phyloP scores from a whole-genome alignment of 2,329 filamentous ascomycete genomes.

The Podosphaera aphanis region DNA sequence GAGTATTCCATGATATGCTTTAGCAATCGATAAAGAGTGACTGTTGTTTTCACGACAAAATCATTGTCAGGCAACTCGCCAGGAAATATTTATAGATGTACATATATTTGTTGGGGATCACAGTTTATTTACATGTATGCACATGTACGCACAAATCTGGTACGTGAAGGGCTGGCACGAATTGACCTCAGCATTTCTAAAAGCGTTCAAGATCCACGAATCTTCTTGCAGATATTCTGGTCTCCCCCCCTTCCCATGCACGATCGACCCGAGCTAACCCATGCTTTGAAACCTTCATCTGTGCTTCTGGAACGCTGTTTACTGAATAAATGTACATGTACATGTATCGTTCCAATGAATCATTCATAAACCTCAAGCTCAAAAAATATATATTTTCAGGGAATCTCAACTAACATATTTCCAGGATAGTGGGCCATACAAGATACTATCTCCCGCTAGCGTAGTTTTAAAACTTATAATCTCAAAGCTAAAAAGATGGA shows the following conservation, averaged over 20 bases:
- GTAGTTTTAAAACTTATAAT: too few species aligned
- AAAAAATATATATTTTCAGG: too few species aligned
- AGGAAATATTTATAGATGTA: neutral
- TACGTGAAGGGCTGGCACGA: neutral
- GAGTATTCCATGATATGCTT: neutral
- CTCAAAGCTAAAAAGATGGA: too few species aligned
- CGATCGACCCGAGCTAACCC: neutral
- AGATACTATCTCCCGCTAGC: too few species aligned
- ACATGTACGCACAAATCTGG: neutral
- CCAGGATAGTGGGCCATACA: too few species aligned
- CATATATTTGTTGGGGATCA: neutral
- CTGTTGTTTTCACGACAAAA: neutral
- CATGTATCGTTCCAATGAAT: too few species aligned
- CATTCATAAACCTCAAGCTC: too few species aligned
- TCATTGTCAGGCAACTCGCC: neutral
- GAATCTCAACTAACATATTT: too few species aligned
- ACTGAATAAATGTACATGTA: too few species aligned
- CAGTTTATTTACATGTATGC: too few species aligned
- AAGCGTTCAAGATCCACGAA: neutral
- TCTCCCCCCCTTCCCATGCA: neutral
- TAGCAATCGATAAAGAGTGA: neutral
- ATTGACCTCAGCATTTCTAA: neutral
- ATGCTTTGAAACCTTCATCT: neutral
- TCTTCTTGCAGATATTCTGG: neutral
- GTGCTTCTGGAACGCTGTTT: neutral